Base-by-base conservation (phyloP, 768 basidiomycete genomes). In the Amanita subjunquillea region DNA sequence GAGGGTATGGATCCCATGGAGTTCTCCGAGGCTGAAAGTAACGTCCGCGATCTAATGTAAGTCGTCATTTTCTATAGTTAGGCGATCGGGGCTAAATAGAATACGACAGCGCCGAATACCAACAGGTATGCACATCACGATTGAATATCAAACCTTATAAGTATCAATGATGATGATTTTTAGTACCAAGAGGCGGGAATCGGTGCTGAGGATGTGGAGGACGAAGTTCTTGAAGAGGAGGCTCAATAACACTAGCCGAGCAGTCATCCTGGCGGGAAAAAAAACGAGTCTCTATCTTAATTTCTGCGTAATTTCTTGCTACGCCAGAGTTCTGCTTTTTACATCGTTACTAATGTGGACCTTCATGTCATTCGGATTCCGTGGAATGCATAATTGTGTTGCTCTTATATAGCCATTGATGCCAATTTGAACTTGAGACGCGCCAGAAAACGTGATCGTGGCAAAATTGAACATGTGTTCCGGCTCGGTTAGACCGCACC, bases 1-100 rank as follows among this genome's bases (percentile, higher is more conserved):
- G 91, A 94, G 65, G 91, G 91, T 40, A 93, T 94, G 92, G 92
- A 93, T 63, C 63, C 77, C 15, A 78, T 84, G 83, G 78, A 92
- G 67, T 91, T 92, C 66, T 77, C 85, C 0, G 90, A 92, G 65
- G 90, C 91, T 0, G 89, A 91, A 69, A 91, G 85, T 62, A 91
- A 91, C 63, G 71, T 78, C 2, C 76, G 74, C 2, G 91, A 92
- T 69, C 65, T 92, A 45, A 83, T 91, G 88, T 91, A 65, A 65
- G 88, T 70, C 22, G 15, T 47, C 8, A 20, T 38, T 45, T 44
- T 29, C 8, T 9, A 54, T 38, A n/a, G 9, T 38, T 17, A 29
- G 50, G 22, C 13, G 51, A 48, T 2, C 30, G 30, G 54, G 25
- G 29, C 34, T 38, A 41, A 54, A 7, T 7, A 56, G 13, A 37